These are phyloP conservation scores for Eragrostis tef DNA, from an alignment of 202 grass and related monocot genomes.

Conservation along the genomic window DNA sequence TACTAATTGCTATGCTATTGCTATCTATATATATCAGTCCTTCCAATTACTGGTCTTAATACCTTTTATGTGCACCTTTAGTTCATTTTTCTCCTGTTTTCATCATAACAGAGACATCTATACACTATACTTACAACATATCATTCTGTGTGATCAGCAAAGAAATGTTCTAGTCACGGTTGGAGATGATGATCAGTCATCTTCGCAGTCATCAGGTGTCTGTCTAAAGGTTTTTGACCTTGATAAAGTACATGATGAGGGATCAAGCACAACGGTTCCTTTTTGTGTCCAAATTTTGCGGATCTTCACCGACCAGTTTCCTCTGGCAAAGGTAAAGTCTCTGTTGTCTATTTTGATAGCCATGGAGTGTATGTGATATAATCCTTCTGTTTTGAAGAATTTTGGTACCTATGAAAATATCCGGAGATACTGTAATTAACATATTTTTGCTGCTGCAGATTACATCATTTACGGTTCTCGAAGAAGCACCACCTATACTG, in stretches of 20 bases:
- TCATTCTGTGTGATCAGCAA: conserved; percentile 66
- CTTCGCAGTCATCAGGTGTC: conserved; percentile 69
- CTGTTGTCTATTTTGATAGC: neutral
- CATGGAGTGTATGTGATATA: neutral
- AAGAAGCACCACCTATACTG: conserved; percentile 92
- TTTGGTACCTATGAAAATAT: neutral
- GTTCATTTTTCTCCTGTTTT: neutral
- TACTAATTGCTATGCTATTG: neutral
- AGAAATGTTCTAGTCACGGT: conserved; percentile 84
- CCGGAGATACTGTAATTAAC: conserved; percentile 29
- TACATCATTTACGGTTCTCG: conserved; percentile 91
- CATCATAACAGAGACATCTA: conserved; percentile 23
- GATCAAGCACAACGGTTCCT: conserved; percentile 77
- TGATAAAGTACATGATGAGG: conserved; percentile 94
- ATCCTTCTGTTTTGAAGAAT: neutral
- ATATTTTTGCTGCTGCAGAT: conserved; percentile 59
- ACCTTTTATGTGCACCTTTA: neutral
- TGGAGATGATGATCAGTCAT: conserved; percentile 87
- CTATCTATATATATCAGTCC: neutral
- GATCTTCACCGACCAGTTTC: conserved; percentile 91
- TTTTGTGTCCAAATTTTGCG: conserved; percentile 95
- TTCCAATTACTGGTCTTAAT: conserved; percentile 4
- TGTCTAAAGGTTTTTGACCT: conserved; percentile 97
- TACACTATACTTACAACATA: conserved; percentile 26
- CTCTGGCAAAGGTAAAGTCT: conserved; percentile 76